Evolutionary conservation across 495 filamentous ascomycete genomes (phyloP).

Genomic region (Neurospora sp.): DNA sequence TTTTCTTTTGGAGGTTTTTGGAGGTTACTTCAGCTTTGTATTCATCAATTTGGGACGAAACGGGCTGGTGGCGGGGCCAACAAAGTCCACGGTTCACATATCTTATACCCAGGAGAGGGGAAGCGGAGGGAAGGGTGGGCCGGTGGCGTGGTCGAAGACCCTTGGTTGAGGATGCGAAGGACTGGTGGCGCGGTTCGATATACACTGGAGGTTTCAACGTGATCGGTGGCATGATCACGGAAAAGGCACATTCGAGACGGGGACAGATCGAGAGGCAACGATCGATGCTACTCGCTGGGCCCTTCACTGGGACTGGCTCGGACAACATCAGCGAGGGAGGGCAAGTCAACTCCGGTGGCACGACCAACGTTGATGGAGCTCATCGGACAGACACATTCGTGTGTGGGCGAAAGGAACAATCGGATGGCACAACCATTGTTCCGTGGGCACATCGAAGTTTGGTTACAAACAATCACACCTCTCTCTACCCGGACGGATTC

Average conservation of each 20-base stretch:
- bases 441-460: not conserved
- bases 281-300: not conserved
- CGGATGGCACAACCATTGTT: not conserved
- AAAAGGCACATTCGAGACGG: not conserved
- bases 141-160: not conserved
- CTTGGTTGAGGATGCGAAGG: not conserved
- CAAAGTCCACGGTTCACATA: not conserved
- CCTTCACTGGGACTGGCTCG: not conserved
- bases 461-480: not conserved
- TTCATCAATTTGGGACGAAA: not conserved
- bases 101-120: not conserved
- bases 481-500: not conserved
- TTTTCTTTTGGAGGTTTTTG: not conserved
- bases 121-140: not conserved
- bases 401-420: not conserved
- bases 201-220: not conserved
- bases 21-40: not conserved
- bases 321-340: not conserved
- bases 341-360: not conserved
- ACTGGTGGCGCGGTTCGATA: not conserved
- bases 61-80: not conserved
- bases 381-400: not conserved
- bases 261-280: not conserved
- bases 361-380: not conserved
- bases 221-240: not conserved